A percentile compares a stretch with the other conserved stretches of the same genome.
Evolutionary conservation across 148 eudicot species (phyloP).

Genomic region (Mesembryanthemum crystallinum): DNA sequence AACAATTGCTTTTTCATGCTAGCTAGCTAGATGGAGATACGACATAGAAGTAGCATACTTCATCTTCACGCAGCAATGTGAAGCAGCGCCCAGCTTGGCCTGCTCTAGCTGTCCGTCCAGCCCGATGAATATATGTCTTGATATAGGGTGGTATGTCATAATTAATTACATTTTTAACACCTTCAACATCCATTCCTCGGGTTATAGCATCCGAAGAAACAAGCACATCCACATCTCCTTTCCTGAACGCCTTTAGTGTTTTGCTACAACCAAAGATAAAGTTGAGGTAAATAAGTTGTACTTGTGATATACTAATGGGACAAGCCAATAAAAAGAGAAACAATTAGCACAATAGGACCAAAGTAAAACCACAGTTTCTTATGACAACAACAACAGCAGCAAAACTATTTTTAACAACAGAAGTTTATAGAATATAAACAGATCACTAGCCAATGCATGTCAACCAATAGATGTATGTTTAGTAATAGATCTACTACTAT

Average conservation of each 20-base stretch:
- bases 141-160: conserved; percentile 77
- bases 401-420: background rate
- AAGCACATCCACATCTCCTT: conserved; percentile 66
- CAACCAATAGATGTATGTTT: background rate
- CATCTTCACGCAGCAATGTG: conserved; percentile 65
- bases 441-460: background rate
- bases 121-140: conserved; percentile 91
- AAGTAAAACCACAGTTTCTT: background rate
- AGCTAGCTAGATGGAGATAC: background rate
- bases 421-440: background rate
- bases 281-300: background rate
- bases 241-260: conserved; percentile 66
- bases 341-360: background rate
- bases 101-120: conserved; percentile 98
- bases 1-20: background rate
- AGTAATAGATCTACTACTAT: background rate
- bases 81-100: conserved; percentile 82
- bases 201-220: conserved; percentile 92
- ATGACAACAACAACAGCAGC: background rate
- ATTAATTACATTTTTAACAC: conserved; percentile 81
- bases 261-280: conserved; percentile 44
- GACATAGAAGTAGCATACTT: conserved; percentile 46
- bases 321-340: background rate
- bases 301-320: background rate
- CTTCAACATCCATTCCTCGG: conserved; percentile 98